Base-by-base conservation (phyloP, 106 monocot species). In the Ottelia alismoides region DNA sequence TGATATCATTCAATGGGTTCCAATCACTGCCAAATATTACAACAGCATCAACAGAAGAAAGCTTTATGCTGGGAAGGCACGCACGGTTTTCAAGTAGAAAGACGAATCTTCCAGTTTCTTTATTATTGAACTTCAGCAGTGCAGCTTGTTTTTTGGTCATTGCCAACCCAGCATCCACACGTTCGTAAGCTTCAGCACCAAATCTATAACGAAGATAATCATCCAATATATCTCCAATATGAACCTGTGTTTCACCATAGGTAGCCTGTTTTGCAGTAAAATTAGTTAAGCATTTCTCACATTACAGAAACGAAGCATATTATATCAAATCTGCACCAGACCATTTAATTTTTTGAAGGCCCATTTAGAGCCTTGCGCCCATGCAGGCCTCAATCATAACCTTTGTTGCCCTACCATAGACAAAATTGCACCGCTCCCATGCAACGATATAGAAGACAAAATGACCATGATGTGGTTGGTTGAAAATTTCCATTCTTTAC, bases 151-250 rank as follows among this genome's bases (percentile, higher is more conserved):
- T 89, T 55, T 70, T 98, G 22, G 81, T 51, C 69, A 65, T 32
- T 2, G 60, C 10, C 31, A 98, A 45, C 52, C 96, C 85, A 72
- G 67, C 66, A 14, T 89, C 82, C 21, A 98, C 63, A 40, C 85
- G 96, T 55, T 85, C 96, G 51, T 76, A 98, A 10, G 85, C 77
- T 27, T 98, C 85, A 1, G 27, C 56, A 52, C 96, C 89, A 75
- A 89, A 98, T 68, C 89, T 85, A 31, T 89, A 85, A 65, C 72
- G 74, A 19, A 98, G 64, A 75, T 82, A 89, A 72, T 98, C 89
- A 74, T 98, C 96, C 63, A 98, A 65, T 67, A 85, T 71, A 53
- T 98, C 96, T 43, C 89, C 85, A 51, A 98, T 75, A 35, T 67
- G 61, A 65, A 74, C 61, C 57, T 65, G 76, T 50, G 68, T 74